A percentile compares a stretch with the other conserved stretches of the same genome.
Conservation (phyloP, 2,329 filamentous ascomycete species). For the Verticillium tricorpus region DNA sequence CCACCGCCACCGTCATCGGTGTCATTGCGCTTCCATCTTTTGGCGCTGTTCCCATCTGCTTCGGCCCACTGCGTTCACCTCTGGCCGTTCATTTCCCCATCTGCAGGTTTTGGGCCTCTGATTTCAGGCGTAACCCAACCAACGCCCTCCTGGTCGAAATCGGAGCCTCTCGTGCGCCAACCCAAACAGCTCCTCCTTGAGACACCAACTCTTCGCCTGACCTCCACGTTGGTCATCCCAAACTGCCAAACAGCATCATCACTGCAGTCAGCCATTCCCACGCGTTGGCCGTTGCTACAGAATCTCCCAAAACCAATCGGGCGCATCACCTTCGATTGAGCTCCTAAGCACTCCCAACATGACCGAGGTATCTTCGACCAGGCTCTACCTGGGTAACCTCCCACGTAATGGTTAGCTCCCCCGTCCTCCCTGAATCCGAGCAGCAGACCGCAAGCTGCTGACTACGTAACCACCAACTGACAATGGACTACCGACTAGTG, state of each 20-base stretch:
- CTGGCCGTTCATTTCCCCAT: not conserved
- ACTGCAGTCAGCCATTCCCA: not conserved
- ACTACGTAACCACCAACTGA: not conserved
- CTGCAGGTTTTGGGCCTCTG: not conserved
- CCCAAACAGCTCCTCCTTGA: not conserved
- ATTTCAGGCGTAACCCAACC: not conserved
- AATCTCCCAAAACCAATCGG: not conserved
- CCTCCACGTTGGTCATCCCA: not conserved
- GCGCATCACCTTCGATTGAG: not conserved
- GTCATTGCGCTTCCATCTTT: not conserved
- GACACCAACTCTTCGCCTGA: not conserved
- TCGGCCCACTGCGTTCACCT: not conserved
- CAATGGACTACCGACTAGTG: conserved; percentile 50
- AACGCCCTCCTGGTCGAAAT: not conserved
- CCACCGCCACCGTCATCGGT: not conserved
- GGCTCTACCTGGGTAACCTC: conserved; percentile 96
- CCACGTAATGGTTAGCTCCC: conserved; percentile 79
- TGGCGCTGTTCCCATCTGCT: not conserved
- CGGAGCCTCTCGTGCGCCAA: not conserved
- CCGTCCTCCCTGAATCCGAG: conserved; percentile 1
- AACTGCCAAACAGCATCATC: not conserved
- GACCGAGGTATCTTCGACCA: conserved; percentile 87
- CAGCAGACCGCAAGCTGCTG: not conserved
- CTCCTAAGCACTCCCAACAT: conserved; percentile 41
- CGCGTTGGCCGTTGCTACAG: not conserved